Base-by-base conservation (phyloP, 495 filamentous ascomycete genomes). In the Talaromyces wortmannii region DNA sequence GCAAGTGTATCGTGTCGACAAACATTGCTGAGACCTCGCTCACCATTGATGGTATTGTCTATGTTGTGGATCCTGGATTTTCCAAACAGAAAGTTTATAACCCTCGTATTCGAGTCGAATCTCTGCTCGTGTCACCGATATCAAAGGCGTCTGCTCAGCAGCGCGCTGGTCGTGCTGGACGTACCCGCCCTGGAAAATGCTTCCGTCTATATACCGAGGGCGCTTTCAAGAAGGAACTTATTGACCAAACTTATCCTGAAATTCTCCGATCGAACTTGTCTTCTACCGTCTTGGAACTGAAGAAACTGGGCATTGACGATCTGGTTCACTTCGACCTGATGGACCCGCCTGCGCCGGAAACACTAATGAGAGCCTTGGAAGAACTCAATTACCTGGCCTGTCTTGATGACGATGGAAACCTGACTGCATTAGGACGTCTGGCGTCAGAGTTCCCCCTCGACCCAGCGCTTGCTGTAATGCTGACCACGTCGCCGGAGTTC, bases 11-110 rank as follows among this genome's bases (percentile, higher is more conserved):
- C 60, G 83, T 99, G 31, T 87, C 91, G 5, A 99, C 95, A 50
- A 99, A 99, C 66, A 97, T 99, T 66, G 95, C 95, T 7, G 95
- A 99, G 73, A 99, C 95, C 0, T 90, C 85, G 56, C 83, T 97
- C 65, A 99, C 95, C 42, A 99, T 99, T 51, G 95, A 99, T 66
- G 95, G 95, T 65, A 97, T 99, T 56, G 95, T 99, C 23, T 99
- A 96, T 59, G 95, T 99, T 15, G 92, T 99, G 7, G 95, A 99
- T 65, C 94, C 95, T 6, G 95, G 95, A 17, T 99, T 99, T 74
- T 95, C 89, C 68, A 99, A 99, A 78, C 95, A 99, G 67, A 99
- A 99, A 73, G 91, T 99, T 58, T 99, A 97, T 79, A 96, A 97
- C 65, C 92, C 95, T 23, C 85, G 95, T 52, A 89, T 96, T 54